Evolutionary conservation across 192 early-diverging fungal species (phyloP).

Genomic region (Chytriomyces hyalinus): DNA sequence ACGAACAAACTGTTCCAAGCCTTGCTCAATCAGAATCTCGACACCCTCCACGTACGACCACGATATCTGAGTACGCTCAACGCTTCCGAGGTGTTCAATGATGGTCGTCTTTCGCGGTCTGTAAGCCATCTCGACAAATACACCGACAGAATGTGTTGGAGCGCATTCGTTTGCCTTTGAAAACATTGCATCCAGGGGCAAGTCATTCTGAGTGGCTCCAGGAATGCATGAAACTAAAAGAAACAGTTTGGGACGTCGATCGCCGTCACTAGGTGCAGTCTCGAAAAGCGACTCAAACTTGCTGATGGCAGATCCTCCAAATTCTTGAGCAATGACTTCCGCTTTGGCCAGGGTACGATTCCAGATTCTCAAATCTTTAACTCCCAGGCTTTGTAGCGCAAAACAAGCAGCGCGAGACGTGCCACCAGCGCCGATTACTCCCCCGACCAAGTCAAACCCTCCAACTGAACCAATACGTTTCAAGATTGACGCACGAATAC

Average conservation of each 20-base stretch:
- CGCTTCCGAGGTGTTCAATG: conserved; percentile 69
- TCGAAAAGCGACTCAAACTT: conserved; percentile 65
- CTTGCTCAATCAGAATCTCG: conserved; percentile 90
- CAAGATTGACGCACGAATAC: conserved; percentile 73
- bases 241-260: conserved; percentile 52
- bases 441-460: conserved; percentile 54
- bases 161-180: conserved; percentile 30
- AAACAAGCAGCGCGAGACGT: conserved; percentile 90
- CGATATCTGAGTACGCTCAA: conserved; percentile 17
- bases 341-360: conserved; percentile 88
- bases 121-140: conserved; percentile 95
- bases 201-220: conserved; percentile 56
- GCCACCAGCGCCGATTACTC: conserved; percentile 94
- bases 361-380: conserved; percentile 74
- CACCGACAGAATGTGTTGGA: conserved; percentile 53
- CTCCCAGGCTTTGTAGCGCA: conserved; percentile 68
- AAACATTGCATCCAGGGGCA: conserved; percentile 58
- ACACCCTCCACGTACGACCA: conserved; percentile 77
- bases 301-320: conserved; percentile 38
- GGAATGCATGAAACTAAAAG: conserved; percentile 86
- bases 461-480: conserved; percentile 1
- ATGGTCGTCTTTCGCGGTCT: conserved; percentile 85
- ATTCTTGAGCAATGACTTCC: conserved; percentile 57
- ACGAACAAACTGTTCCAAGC: conserved; percentile 83
- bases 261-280: conserved; percentile 32